Conservation (phyloP, 176 grass and related monocot genomes). For the Oryza brachyantha region DNA sequence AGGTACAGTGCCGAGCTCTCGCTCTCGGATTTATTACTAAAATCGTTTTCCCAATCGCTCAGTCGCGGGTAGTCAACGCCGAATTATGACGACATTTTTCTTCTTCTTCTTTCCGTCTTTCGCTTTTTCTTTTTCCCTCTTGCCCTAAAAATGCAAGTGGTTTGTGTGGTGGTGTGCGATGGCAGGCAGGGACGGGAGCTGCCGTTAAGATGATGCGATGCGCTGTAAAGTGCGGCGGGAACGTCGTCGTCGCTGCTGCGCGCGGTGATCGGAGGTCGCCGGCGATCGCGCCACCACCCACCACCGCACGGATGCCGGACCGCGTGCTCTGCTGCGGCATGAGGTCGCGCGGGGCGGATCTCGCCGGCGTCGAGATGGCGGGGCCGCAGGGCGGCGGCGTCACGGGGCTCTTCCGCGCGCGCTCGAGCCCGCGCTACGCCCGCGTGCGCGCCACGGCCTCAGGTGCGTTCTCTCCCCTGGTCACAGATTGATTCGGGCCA, state of each 20-base stretch:
- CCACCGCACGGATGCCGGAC: conserved; percentile 41
- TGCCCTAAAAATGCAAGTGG: neutral
- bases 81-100: neutral
- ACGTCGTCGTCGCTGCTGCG: neutral
- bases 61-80: conserved; percentile 12
- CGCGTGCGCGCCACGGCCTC: conserved; percentile 40
- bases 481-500: neutral
- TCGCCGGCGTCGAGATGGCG: conserved; percentile 54
- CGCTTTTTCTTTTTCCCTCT: neutral
- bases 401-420: conserved; percentile 38
- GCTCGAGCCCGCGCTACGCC: conserved; percentile 38
- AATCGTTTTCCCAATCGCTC: neutral
- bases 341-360: conserved; percentile 40
- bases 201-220: conserved; percentile 41
- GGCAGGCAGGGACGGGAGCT: conserved; percentile 39
- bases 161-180: conserved; percentile 43
- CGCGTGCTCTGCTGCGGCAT: conserved; percentile 38
- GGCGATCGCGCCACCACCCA: neutral
- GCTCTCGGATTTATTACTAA: neutral
- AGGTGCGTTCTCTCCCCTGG: conserved; percentile 37
- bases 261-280: conserved; percentile 23
- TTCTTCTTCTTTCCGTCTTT: too few relatives aligned
- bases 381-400: conserved; percentile 16
- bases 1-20: neutral
- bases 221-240: conserved; percentile 26